Evolutionary conservation across 345 rosid genomes (phyloP), one percentile per base, ranked within the genome.

Genomic region (Populus davidiana): DNA sequence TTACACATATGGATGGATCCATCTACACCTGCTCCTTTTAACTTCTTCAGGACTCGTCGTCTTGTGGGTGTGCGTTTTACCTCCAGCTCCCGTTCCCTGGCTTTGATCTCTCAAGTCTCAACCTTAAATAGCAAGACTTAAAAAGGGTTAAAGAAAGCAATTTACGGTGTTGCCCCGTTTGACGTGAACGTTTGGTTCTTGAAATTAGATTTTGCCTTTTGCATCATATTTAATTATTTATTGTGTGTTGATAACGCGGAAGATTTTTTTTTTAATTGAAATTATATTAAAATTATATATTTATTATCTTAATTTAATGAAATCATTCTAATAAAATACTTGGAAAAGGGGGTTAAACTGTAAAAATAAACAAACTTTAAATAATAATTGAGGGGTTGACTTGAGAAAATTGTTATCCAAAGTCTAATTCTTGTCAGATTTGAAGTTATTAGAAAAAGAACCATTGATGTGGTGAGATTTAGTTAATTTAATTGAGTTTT

Each of bases 21-120:
- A 21, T 90, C 87, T 7, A 84, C 88, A 0, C 92, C 94, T 3
- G 96, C 87, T 1, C 88, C 88, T 89, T 74, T 72, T 87, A 38
- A 85, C 88, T 47, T 75, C 86, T 41, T 88, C 94, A 0, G 87
- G 80, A 4, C 86, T 88, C 97, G 0, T 31, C 31, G 90, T 90
- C 86, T 85, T 89, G 75, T 88, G 88, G 8, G 94, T 92, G 68
- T 91, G 94, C 92, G 0, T 56, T 83, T 69, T 85, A 84, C 69
- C 84, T 89, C 90, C 93, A 89, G 2, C 87, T 91, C 54, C 82
- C 83, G 8, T 81, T 78, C n/a, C 79, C 87, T 73, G 83, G 87
- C 87, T 84, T 87, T 9, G 43, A 11, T 64, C 5, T 18, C 75
- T 5, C 29, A 66, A 66, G 3, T 18, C 75, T 5, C 29, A 66